Evolutionary conservation across 371 early-diverging fungal species (phyloP).

Genomic region (Mucor racemosus): DNA sequence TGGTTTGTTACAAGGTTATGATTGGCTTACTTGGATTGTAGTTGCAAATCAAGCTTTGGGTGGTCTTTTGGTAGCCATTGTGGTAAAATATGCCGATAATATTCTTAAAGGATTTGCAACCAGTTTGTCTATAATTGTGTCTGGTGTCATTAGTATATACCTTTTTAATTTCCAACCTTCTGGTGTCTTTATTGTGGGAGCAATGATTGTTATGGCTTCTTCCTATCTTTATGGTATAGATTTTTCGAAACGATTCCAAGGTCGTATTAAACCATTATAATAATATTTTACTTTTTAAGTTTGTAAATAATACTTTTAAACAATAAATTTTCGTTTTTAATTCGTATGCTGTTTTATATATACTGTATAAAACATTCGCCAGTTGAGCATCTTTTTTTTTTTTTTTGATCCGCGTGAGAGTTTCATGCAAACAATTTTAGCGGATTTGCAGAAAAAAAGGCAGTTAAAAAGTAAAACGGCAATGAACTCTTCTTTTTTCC

Average conservation of each 20-base stretch:
- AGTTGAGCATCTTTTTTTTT: not conserved
- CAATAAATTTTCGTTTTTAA: not conserved
- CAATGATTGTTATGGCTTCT: constrained; percentile 64
- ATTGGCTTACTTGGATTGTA: constrained; percentile 72
- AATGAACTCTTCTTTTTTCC: not conserved
- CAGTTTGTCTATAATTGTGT: constrained; percentile 85
- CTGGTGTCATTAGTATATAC: constrained; percentile 73
- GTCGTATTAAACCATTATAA: constrained; percentile 36
- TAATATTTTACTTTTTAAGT: not conserved
- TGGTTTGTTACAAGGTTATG: constrained; percentile 83
- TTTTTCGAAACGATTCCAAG: constrained; percentile 20
- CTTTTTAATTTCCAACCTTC: constrained; percentile 78
- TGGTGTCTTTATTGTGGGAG: constrained; percentile 71
- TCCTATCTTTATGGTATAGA: constrained; percentile 65
- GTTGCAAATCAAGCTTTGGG: constrained; percentile 83
- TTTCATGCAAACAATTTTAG: not conserved
- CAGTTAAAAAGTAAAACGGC: too few relatives aligned
- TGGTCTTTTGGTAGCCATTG: constrained; percentile 83
- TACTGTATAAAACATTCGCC: too few relatives aligned
- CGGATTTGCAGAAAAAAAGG: not conserved
- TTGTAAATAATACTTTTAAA: constrained; percentile 2
- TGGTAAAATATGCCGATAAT: constrained; percentile 91
- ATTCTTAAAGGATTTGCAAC: constrained; percentile 90
- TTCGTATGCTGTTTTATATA: too few relatives aligned
- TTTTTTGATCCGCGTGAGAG: not conserved